A percentile compares a stretch with the other conserved stretches of the same genome.
These are phyloP conservation scores for Sporisorium reilianum DNA, from an alignment of 1,284 basidiomycete genomes.

Conservation along the genomic window DNA sequence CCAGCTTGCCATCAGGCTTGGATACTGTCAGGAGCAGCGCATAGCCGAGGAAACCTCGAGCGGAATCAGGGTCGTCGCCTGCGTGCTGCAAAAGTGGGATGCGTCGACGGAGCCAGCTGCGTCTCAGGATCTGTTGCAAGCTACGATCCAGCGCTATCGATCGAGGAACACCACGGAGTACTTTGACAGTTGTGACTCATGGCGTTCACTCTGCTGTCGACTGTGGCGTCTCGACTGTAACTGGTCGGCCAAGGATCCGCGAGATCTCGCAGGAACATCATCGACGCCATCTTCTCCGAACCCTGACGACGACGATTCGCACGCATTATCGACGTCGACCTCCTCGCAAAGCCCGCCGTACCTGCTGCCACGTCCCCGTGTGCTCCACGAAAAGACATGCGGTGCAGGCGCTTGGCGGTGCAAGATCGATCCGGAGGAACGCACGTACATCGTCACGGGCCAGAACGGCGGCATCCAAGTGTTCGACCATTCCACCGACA, in stretches of 20 bases:
- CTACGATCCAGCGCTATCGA: conserved; percentile 27
- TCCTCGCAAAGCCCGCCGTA: neutral
- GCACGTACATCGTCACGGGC: conserved; percentile 49
- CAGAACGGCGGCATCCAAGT: conserved; percentile 38
- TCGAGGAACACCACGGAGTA: conserved; percentile 28
- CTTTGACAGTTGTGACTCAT: conserved; percentile 33
- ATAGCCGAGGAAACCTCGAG: conserved; percentile 14
- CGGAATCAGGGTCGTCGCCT: conserved; percentile 21
- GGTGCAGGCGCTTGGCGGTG: conserved; percentile 53
- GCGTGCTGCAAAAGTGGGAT: conserved; percentile 21
- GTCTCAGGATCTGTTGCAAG: conserved; percentile 16
- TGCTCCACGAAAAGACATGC: conserved; percentile 8
- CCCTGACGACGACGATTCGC: neutral
- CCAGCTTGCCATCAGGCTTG: conserved; percentile 13
- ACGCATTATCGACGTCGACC: neutral
- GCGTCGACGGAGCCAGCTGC: neutral
- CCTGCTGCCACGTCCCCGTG: conserved; percentile 18
- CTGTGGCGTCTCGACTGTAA: conserved; percentile 40
- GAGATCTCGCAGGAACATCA: neutral
- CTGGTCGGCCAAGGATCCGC: conserved; percentile 22
- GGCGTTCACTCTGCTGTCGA: conserved; percentile 34
- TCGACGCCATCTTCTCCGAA: neutral
- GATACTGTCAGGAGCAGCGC: conserved; percentile 25
- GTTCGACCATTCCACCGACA: conserved; percentile 32
- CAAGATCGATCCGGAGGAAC: conserved; percentile 59